Conservation (phyloP, 257 asterid genomes). For the Parsonsia alboflavescens region DNA sequence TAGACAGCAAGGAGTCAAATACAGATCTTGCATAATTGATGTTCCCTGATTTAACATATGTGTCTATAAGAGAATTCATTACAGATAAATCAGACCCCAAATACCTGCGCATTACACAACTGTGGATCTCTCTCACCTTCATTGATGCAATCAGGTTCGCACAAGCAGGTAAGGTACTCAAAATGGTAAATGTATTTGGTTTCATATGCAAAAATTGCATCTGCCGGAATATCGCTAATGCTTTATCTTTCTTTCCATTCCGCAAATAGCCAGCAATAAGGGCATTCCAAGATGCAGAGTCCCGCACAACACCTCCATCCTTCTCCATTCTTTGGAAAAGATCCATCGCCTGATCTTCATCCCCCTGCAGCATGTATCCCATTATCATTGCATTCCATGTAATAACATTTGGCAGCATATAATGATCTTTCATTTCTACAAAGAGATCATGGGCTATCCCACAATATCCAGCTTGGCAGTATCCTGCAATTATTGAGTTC, state of each 20-base stretch:
- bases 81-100: constrained; percentile 57
- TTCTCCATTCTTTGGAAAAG: constrained; percentile 68
- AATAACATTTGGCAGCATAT: constrained; percentile 52
- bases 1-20: constrained; percentile 44
- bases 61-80: constrained; percentile 58
- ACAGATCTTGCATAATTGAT: constrained; percentile 45
- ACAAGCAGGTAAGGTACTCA: constrained; percentile 74
- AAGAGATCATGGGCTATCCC: constrained; percentile 73
- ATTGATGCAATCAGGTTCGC: constrained; percentile 54
- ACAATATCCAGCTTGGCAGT: constrained; percentile 71
- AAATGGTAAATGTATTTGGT: constrained; percentile 65
- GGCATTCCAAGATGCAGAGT: constrained; percentile 81
- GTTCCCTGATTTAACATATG: constrained; percentile 63
- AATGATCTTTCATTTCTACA: constrained; percentile 49
- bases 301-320: constrained; percentile 49
- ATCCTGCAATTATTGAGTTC: constrained; percentile 85
- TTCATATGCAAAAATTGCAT: constrained; percentile 55
- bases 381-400: constrained; percentile 82
- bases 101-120: constrained; percentile 46
- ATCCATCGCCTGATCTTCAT: constrained; percentile 75
- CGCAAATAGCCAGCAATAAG: constrained; percentile 65
- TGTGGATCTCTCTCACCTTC: constrained; percentile 75
- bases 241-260: constrained; percentile 56
- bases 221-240: constrained; percentile 48
- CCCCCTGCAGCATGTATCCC: constrained; percentile 67